Conservation (phyloP, 2,329 filamentous ascomycete species). For the Sporothrix humicola region DNA sequence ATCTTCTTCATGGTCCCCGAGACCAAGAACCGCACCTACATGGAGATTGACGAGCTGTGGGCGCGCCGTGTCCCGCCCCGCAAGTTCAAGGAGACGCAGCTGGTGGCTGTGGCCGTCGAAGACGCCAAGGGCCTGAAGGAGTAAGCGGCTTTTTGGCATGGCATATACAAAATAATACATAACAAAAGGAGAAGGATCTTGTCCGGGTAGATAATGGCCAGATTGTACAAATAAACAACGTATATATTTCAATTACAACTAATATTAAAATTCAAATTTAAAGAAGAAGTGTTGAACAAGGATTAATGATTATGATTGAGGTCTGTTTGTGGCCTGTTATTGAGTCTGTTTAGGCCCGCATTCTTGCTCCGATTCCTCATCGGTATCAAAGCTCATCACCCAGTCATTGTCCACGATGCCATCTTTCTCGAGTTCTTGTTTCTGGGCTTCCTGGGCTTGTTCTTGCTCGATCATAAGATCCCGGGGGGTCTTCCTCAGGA, state of each 20-base stretch:
- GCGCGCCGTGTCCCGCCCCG: conserved; percentile 19
- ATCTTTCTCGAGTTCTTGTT: too few species aligned
- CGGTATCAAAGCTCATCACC: too few species aligned
- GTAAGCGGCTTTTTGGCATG: neutral
- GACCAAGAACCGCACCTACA: conserved; percentile 39
- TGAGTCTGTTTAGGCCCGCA: too few species aligned
- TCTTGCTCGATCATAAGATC: too few species aligned
- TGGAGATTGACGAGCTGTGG: conserved; percentile 40
- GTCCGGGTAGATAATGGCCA: neutral
- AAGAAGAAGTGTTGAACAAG: neutral
- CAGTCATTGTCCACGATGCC: too few species aligned
- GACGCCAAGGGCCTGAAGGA: neutral
- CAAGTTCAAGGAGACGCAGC: conserved; percentile 24
- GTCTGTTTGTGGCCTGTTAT: too few species aligned
- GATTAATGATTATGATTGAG: too few species aligned
- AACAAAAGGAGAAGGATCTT: neutral
- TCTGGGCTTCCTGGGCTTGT: too few species aligned
- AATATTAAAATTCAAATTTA: neutral
- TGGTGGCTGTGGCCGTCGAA: conserved; percentile 4
- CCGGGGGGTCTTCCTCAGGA: too few species aligned
- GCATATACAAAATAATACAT: neutral
- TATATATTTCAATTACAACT: neutral
- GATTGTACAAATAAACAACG: neutral
- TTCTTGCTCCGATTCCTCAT: too few species aligned
- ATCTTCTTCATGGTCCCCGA: conserved; percentile 39